phyloP scores from a whole-genome alignment of 805 yeast species.

The Candida vaughaniae region DNA sequence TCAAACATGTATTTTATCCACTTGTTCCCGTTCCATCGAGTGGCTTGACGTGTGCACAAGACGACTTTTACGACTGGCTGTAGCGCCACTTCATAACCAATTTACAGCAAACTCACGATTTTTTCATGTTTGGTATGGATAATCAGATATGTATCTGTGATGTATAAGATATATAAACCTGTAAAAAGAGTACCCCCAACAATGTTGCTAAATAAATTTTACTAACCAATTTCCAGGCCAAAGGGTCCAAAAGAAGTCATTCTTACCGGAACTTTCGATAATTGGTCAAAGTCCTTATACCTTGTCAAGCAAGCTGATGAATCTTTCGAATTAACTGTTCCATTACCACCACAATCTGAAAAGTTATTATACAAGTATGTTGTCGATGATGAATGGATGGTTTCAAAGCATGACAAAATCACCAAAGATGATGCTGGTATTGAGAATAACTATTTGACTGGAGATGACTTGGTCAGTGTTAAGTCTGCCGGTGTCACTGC shows the following conservation, averaged over 20 bases:
- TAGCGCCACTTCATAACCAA: no score
- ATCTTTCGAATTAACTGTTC: constrained; percentile 58
- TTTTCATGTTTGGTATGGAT: no score
- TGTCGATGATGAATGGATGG: constrained; percentile 69
- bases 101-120: no score
- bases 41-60: no score
- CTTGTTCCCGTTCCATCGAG: no score
- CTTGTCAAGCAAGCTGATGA: constrained; percentile 61
- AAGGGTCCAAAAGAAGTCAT: constrained; percentile 51
- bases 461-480: constrained; percentile 29
- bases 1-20: no score
- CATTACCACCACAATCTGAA: constrained; percentile 44
- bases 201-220: no score
- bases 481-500: constrained; percentile 17
- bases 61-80: no score
- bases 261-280: constrained; percentile 70
- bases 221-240: constrained; percentile 40
- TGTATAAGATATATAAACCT: no score
- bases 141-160: no score
- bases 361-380: constrained; percentile 57
- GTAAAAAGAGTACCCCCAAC: no score
- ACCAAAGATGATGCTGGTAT: constrained; percentile 51
- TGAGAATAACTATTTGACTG: constrained; percentile 49
- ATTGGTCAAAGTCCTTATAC: constrained; percentile 60
- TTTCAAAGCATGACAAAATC: constrained; percentile 35